Conservation (phyloP, 495 filamentous ascomycete genomes). For the Aspergillus ostianus region DNA sequence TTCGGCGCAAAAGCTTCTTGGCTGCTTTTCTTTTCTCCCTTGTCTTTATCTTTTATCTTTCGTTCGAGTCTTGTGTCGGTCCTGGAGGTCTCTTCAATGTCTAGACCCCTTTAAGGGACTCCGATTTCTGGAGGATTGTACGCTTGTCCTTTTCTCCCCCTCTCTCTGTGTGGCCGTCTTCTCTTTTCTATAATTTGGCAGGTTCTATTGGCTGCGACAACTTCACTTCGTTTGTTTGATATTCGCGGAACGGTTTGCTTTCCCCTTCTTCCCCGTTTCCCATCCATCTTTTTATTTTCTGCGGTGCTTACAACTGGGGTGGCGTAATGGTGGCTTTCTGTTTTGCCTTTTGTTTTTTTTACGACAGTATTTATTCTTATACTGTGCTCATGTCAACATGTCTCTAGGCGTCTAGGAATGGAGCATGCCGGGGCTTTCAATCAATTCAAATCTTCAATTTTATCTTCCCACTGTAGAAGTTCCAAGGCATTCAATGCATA, state of each 20-base stretch:
- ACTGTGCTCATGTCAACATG: background rate
- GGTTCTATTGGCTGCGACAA: constrained; percentile 4
- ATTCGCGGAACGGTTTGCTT: constrained; percentile 13
- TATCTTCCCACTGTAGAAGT: too few relatives aligned
- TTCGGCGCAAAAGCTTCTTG: constrained; percentile 35
- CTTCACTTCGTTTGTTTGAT: constrained; percentile 20
- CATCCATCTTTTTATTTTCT: constrained; percentile 4
- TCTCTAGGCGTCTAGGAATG: background rate
- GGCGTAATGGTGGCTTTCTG: constrained; percentile 19
- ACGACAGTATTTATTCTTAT: background rate
- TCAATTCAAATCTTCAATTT: background rate
- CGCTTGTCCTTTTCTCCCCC: background rate
- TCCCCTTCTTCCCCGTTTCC: constrained; percentile 4
- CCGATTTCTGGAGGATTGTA: constrained; percentile 5
- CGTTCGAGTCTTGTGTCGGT: background rate
- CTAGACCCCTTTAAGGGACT: background rate
- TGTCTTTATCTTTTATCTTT: constrained; percentile 15
- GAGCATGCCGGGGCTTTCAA: constrained; percentile 2
- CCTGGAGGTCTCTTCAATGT: background rate
- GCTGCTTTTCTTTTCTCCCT: constrained; percentile 26
- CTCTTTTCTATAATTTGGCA: constrained; percentile 6
- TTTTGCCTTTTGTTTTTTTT: background rate
- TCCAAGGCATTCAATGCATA: too few relatives aligned
- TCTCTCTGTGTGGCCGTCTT: constrained; percentile 2
- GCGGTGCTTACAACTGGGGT: constrained; percentile 11